Base-by-base conservation (phyloP, 805 yeast species). In the Metschnikowia kofuensis region DNA sequence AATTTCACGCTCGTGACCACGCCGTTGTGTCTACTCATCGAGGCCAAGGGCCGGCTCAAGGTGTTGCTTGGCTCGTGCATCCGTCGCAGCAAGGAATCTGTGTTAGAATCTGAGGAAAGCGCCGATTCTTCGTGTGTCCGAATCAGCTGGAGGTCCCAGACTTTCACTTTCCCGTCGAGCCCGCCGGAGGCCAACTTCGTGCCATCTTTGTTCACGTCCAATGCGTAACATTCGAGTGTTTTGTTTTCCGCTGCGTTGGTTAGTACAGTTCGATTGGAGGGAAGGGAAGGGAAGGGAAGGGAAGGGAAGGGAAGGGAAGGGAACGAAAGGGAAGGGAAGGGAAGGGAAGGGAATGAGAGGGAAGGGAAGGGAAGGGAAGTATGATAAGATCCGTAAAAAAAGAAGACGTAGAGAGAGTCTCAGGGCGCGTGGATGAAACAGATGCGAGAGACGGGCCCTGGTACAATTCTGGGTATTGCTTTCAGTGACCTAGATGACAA, bases 11-110 rank as follows among this genome's bases (percentile, higher is more conserved):
- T 85, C 0, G 99, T 94, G 5, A 94, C 97, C 1, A 96, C 96
- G 43, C 99, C 99, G 21, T 94, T 89, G 63, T 94, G 99, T 47
- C 97, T 79, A 35, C 94, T 85, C 96, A 94, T 89, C 28, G 94
- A 85, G 49, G 96, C 89, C 14, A 91, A 67, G 4, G 96, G 96
- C 29, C 79, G 65, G 38, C 47, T 44, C n/a, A 43, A 21, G 21
- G 38, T 37, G 2, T 27, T 37, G 15, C 31, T 35, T 7, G 48
- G 57, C 26, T 35, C 50, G 34, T 47, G 49, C 56, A 54, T 50
- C 7, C 58, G 50, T 14, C 32, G 47, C 44, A 35, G 42, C 13
- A 41, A 31, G 11, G 27, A 12, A 4, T 43, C 48, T 3, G 43
- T 16, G 16, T 40, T 40, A 1, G 43, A 11, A 2, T 11, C 41